These are phyloP conservation scores for Fusarium setosum DNA, from an alignment of 2,329 filamentous ascomycete genomes.

Conservation along the genomic window DNA sequence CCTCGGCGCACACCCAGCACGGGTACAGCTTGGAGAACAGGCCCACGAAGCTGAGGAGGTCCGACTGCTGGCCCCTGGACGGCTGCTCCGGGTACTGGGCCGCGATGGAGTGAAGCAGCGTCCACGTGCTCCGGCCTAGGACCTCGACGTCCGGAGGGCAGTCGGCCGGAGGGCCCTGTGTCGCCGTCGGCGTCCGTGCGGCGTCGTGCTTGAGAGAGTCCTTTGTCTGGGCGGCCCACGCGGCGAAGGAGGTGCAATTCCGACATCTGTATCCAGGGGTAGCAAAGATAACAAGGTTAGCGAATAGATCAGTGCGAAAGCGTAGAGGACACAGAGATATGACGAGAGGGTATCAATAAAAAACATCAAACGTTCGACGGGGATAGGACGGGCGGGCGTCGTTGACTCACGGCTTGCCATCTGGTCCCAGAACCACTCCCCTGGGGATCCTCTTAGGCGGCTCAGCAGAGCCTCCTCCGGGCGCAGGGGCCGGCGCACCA, in stretches of 20 bases:
- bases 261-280: constrained; percentile 44
- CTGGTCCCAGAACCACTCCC: constrained; percentile 79
- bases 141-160: constrained; percentile 92
- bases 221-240: constrained; percentile 66
- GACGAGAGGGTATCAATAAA: neutral
- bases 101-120: constrained; percentile 90
- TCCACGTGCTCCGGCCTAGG: constrained; percentile 92
- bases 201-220: constrained; percentile 50
- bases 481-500: constrained; percentile 37
- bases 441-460: constrained; percentile 70
- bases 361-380: neutral
- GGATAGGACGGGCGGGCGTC: constrained; percentile 5
- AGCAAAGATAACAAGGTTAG: constrained; percentile 21
- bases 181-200: constrained; percentile 48
- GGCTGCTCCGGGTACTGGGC: constrained; percentile 84
- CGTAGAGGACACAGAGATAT: constrained; percentile 10
- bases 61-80: constrained; percentile 74
- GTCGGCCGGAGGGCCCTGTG: constrained; percentile 64
- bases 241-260: constrained; percentile 47
- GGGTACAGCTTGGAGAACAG: constrained; percentile 91
- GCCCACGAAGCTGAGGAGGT: constrained; percentile 81
- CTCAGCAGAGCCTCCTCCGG: constrained; percentile 42
- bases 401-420: constrained; percentile 82
- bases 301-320: constrained; percentile 11
- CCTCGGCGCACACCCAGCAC: constrained; percentile 94